These are phyloP conservation scores for Blastobotrys robertii DNA, from an alignment of 805 yeast genomes.

Conservation along the genomic window DNA sequence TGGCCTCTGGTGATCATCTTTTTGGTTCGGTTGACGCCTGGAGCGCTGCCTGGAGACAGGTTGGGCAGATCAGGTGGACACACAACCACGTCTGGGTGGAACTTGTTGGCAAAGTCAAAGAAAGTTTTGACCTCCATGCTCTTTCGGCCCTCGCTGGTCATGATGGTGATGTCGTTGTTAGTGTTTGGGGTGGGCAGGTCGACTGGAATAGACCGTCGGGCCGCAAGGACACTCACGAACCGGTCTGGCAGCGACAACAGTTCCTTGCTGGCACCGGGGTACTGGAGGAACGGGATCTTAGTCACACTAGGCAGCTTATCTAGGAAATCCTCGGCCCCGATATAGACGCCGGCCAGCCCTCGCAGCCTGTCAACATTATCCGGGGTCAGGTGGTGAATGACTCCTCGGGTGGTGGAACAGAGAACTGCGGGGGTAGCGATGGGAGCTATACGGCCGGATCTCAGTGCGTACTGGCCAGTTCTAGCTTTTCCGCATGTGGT, in stretches of 20 bases:
- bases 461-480: constrained; percentile 15
- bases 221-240: constrained; percentile 21
- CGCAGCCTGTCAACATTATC: constrained; percentile 23
- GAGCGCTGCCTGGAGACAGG: constrained; percentile 20
- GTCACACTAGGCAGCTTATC: constrained; percentile 21
- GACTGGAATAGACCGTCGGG: constrained; percentile 25
- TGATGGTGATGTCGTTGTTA: constrained; percentile 23
- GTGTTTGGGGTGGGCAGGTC: constrained; percentile 27
- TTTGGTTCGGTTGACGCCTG: constrained; percentile 29
- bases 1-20: constrained; percentile 29
- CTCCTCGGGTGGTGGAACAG: constrained; percentile 31
- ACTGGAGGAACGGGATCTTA: constrained; percentile 8
- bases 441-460: constrained; percentile 4
- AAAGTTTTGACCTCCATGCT: constrained; percentile 20
- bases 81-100: constrained; percentile 27
- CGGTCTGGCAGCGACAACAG: constrained; percentile 23
- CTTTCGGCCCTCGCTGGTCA: constrained; percentile 30
- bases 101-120: constrained; percentile 13
- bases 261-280: constrained; percentile 9
- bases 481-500: constrained; percentile 18
- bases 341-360: constrained; percentile 18
- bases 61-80: constrained; percentile 28
- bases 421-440: constrained; percentile 27
- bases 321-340: constrained; percentile 31
- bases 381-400: constrained; percentile 35